Evolutionary conservation across 805 yeast species (phyloP), one percentile per base, ranked within the genome.

Genomic region (Metschnikowia borealis): DNA sequence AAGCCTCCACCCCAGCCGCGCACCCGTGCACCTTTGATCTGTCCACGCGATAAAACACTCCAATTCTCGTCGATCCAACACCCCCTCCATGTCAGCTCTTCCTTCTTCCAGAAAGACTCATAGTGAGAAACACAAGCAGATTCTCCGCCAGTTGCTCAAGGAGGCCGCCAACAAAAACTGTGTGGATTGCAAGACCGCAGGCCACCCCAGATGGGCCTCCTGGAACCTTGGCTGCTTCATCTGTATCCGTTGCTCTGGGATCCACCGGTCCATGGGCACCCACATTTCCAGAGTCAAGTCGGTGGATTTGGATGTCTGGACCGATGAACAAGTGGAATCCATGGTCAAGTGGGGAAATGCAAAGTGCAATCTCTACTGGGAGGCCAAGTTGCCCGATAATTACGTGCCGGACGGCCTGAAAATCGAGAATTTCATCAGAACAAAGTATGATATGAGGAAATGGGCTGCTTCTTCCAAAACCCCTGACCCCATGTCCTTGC

Each of bases 161-260:
- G 96, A 89, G 59, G 83, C 83, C 0, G 82, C 81, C 35, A 94
- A 94, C 73, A 81, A 80, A 61, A 66, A 72, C 40, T 92, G 99
- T 67, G 96, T 91, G 1, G 99, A 92, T 68, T 92, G 99, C 70
- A 92, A 94, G 67, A 78, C 83, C 0, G 79, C 92, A 13, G 79
- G 85, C 34, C 96, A 92, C 67, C 99, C 99, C 20, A 79, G 98
- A 48, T 92, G 99, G 99, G 97, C 98, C 10, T 85, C 95, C 17
- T 92, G 97, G 97, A 90, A 86, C 59, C 68, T 92, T 48, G 99
- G 99, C 21, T 82, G 94, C 50, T 91, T 94, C 62, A 80, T 92
- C 38, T 92, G 99, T 68, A 92, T 92, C 56, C 78, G 94, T 60
- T 92, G 99, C 68, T 91, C 97, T 1, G 99, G 99, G 1, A 87